A percentile compares a stretch with the other conserved stretches of the same genome.
Evolutionary conservation across 768 basidiomycete species (phyloP).

Genomic region (Boletellus ananas): DNA sequence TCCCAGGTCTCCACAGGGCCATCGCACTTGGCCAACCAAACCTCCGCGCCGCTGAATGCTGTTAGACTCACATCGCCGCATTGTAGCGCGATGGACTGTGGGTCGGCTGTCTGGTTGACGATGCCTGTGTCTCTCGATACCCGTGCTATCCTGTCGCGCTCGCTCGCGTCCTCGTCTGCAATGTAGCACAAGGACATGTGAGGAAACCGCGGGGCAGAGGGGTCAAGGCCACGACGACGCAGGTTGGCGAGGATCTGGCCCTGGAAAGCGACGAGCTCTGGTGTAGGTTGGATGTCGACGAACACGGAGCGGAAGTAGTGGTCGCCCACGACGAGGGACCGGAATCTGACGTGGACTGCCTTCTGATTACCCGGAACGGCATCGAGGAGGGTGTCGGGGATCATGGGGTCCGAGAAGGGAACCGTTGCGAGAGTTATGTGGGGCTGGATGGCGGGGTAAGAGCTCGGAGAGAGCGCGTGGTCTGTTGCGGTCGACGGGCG

Average conservation of each 20-base stretch:
- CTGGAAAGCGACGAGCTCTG: conserved; percentile 48
- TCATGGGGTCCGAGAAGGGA: conserved; percentile 22
- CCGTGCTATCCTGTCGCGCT: conserved; percentile 48
- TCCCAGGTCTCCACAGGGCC: conserved; percentile 60
- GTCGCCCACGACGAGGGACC: conserved; percentile 50
- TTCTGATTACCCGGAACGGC: conserved; percentile 36
- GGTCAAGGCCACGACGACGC: conserved; percentile 33
- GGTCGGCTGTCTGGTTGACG: conserved; percentile 29
- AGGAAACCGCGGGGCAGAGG: conserved; percentile 56
- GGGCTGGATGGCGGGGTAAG: conserved; percentile 61
- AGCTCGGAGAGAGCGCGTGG: conserved; percentile 28
- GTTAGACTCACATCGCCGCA: conserved; percentile 33
- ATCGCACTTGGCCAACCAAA: conserved; percentile 59
- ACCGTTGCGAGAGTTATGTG: conserved; percentile 65
- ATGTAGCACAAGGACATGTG: conserved; percentile 78
- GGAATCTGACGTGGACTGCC: conserved; percentile 45
- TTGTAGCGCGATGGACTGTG: conserved; percentile 22
- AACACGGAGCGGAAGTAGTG: conserved; percentile 74
- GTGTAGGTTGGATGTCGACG: conserved; percentile 44
- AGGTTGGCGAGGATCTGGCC: conserved; percentile 39
- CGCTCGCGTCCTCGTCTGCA: conserved; percentile 54
- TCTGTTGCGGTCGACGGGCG: conserved; percentile 20
- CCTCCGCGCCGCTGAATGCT: conserved; percentile 44
- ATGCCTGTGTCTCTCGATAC: conserved; percentile 37
- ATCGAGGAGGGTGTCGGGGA: conserved; percentile 29